phyloP scores from a whole-genome alignment of 192 early-diverging fungal genomes.

The Globomyces pollinis-pini region DNA sequence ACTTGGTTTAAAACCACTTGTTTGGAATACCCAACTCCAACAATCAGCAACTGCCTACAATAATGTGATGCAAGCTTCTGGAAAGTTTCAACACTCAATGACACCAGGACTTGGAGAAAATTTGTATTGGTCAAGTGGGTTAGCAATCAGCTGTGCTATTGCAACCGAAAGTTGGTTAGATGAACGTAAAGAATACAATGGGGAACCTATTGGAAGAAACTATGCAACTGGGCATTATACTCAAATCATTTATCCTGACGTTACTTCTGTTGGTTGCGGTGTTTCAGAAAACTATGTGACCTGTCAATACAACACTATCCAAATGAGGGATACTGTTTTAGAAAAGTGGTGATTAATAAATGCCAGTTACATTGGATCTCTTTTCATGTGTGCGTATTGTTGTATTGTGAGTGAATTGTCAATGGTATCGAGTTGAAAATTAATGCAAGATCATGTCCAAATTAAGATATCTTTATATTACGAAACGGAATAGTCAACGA shows the following conservation, averaged over 20 bases:
- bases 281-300: background rate
- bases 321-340: background rate
- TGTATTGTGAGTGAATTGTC: too few species aligned
- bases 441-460: too few species aligned
- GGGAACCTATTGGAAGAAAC: background rate
- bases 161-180: background rate
- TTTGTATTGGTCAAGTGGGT: too few species aligned
- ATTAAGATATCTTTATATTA: too few species aligned
- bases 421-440: too few species aligned
- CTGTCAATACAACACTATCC: background rate
- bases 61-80: background rate
- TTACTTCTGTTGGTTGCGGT: background rate
- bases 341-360: too few species aligned
- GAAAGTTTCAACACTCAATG: background rate
- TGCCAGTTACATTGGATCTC: too few species aligned
- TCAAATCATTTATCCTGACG: background rate
- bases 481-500: too few species aligned
- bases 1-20: background rate
- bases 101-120: too few species aligned
- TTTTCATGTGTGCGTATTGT: too few species aligned
- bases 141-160: too few species aligned
- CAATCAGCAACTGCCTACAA: background rate
- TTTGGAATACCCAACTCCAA: background rate
- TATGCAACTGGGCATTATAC: background rate
- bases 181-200: background rate